A percentile compares a stretch with the other conserved stretches of the same genome.
Evolutionary conservation across 2,329 filamentous ascomycete genomes (phyloP).

Genomic region (Verticillium tricorpus): DNA sequence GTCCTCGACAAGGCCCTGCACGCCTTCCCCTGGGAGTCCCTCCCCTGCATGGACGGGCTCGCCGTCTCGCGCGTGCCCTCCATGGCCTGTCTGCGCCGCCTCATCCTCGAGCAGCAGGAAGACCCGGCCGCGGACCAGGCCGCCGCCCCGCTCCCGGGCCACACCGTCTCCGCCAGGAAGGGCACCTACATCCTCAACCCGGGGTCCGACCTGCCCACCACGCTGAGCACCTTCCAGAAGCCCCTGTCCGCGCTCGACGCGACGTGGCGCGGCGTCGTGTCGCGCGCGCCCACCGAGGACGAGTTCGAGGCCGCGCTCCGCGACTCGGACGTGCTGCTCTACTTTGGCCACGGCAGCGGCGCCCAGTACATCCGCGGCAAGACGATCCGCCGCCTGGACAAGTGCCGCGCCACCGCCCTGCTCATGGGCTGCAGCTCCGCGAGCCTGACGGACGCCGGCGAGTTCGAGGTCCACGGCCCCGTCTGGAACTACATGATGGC

Average conservation of each 20-base stretch:
- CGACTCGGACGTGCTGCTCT: slow-evolving; percentile 70
- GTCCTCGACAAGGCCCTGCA: slow-evolving; percentile 90
- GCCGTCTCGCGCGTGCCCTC: slow-evolving; percentile 88
- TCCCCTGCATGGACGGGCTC: slow-evolving; percentile 75
- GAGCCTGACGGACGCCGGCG: slow-evolving; percentile 71
- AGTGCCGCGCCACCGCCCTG: slow-evolving; percentile 72
- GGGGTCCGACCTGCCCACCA: slow-evolving; percentile 74
- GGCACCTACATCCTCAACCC: slow-evolving; percentile 89
- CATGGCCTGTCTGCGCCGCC: slow-evolving; percentile 72
- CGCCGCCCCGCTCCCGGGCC: slow-evolving; percentile 33
- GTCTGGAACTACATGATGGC: slow-evolving; percentile 90
- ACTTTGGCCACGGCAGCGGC: slow-evolving; percentile 94
- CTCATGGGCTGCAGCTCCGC: slow-evolving; percentile 95
- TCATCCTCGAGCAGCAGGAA: slow-evolving; percentile 53
- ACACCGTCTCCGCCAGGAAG: slow-evolving; percentile 48
- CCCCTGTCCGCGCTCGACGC: slow-evolving; percentile 60
- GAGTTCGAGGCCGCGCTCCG: slow-evolving; percentile 70
- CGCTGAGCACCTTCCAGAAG: slow-evolving; percentile 68
- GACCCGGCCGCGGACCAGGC: slow-evolving; percentile 23
- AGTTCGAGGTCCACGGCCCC: slow-evolving; percentile 87
- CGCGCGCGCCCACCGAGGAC: slow-evolving; percentile 66
- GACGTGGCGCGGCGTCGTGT: slow-evolving; percentile 67
- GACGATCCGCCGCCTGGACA: slow-evolving; percentile 72
- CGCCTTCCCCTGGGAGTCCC: slow-evolving; percentile 90
- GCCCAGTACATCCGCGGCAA: slow-evolving; percentile 89